Conservation (phyloP, 2,329 filamentous ascomycete genomes). For the Malbranchea zuffiana region DNA sequence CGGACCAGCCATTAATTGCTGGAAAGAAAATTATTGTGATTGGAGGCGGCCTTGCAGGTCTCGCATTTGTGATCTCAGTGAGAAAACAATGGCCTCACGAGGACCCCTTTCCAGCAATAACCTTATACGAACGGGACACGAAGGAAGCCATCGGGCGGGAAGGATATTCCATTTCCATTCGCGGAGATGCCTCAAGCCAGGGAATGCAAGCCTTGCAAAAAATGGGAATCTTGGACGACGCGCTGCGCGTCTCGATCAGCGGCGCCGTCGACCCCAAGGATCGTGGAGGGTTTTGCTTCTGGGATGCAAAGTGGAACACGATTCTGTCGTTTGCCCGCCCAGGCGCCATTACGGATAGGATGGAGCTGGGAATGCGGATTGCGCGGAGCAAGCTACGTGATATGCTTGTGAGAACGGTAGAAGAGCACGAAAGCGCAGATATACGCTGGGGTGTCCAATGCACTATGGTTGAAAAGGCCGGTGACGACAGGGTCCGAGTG, state of each 20-base stretch:
- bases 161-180: slow-evolving; percentile 21
- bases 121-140: slow-evolving; percentile 36
- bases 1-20: neutral
- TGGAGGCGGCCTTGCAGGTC: slow-evolving; percentile 37
- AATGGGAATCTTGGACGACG: slow-evolving; percentile 18
- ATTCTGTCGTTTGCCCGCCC: slow-evolving; percentile 5
- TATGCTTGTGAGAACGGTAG: slow-evolving; percentile 12
- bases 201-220: slow-evolving; percentile 20
- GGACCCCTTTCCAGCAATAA: slow-evolving; percentile 26
- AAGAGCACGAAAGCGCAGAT: slow-evolving; percentile 18
- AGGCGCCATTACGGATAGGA: neutral
- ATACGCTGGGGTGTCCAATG: slow-evolving; percentile 15
- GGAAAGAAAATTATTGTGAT: slow-evolving; percentile 35
- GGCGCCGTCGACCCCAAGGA: slow-evolving; percentile 1
- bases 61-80: slow-evolving; percentile 34
- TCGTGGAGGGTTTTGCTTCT: slow-evolving; percentile 9
- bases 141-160: slow-evolving; percentile 20
- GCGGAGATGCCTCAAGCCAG: slow-evolving; percentile 17
- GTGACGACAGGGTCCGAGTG: slow-evolving; percentile 8
- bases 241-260: slow-evolving; percentile 15
- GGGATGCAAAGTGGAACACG: slow-evolving; percentile 9
- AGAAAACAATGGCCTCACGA: slow-evolving; percentile 28
- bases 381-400: slow-evolving; percentile 14
- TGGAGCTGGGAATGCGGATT: slow-evolving; percentile 14
- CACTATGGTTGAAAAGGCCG: slow-evolving; percentile 8